A percentile compares a stretch with the other conserved stretches of the same genome.
phyloP scores from a whole-genome alignment of 805 yeast species.

The Starmerella bombi region DNA sequence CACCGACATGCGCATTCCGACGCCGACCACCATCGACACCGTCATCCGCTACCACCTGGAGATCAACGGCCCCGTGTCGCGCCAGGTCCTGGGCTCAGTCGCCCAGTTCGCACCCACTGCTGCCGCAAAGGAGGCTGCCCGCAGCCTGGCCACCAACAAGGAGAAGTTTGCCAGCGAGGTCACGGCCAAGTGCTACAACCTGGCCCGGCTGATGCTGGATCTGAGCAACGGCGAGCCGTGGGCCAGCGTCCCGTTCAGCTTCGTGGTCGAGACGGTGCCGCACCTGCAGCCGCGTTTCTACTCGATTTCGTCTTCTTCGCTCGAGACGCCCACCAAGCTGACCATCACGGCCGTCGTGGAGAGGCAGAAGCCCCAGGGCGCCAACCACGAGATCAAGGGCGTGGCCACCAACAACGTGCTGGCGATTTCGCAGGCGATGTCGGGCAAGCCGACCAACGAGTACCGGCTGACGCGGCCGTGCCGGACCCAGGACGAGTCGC shows the following conservation, averaged over 20 bases:
- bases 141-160: slow-evolving; percentile 52
- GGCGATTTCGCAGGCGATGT: slow-evolving; percentile 50
- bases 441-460: slow-evolving; percentile 35
- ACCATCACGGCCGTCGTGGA: slow-evolving; percentile 92
- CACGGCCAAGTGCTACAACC: slow-evolving; percentile 46
- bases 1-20: slow-evolving; percentile 33
- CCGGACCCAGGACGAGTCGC: slow-evolving; percentile 32
- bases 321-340: slow-evolving; percentile 57
- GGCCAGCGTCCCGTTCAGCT: slow-evolving; percentile 68
- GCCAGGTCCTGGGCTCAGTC: slow-evolving; percentile 64
- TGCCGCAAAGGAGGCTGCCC: slow-evolving; percentile 38
- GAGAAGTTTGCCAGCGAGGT: slow-evolving; percentile 52
- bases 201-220: slow-evolving; percentile 57
- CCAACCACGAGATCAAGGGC: slow-evolving; percentile 47
- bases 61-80: slow-evolving; percentile 83
- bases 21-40: slow-evolving; percentile 75
- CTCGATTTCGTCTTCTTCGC: slow-evolving; percentile 84
- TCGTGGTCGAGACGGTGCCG: slow-evolving; percentile 66
- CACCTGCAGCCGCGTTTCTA: slow-evolving; percentile 88
- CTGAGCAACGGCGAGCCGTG: slow-evolving; percentile 58
- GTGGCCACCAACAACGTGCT: slow-evolving; percentile 82
- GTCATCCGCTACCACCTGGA: slow-evolving; percentile 77
- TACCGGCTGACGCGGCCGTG: slow-evolving; percentile 84
- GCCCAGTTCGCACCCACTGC: slow-evolving; percentile 71
- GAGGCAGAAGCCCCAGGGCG: slow-evolving; percentile 29